These are phyloP conservation scores for Pilasporangium apinafurcum DNA, from an alignment of 352 stramenopile species.

Conservation along the genomic window DNA sequence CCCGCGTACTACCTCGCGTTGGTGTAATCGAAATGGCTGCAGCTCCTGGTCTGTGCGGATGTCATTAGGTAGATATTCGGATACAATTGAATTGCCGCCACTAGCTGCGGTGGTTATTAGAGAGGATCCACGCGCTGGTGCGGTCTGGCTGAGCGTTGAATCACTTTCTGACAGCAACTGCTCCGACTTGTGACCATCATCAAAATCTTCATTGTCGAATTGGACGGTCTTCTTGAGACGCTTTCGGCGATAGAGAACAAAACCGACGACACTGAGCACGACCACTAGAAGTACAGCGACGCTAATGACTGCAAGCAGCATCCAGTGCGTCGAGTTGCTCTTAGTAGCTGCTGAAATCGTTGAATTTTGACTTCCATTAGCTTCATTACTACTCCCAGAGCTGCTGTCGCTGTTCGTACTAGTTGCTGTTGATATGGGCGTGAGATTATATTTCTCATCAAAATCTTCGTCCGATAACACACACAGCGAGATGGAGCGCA, in stretches of 20 bases:
- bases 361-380: no score
- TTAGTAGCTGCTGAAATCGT: no score
- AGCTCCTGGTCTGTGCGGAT: slow-evolving; percentile 28
- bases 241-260: slow-evolving; percentile 7
- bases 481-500: slow-evolving; percentile 19
- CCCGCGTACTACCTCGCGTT: slow-evolving; percentile 19
- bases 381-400: no score
- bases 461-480: slow-evolving; percentile 24
- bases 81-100: no score
- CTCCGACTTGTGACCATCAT: slow-evolving; percentile 5
- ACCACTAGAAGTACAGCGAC: slow-evolving; percentile 12
- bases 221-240: slow-evolving; percentile 9
- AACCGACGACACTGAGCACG: slow-evolving; percentile 8
- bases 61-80: slow-evolving; percentile 21
- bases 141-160: slow-evolving; percentile 2
- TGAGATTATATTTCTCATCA: slow-evolving; percentile 16
- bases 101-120: not conserved
- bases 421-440: no score
- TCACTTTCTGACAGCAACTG: slow-evolving; percentile 9
- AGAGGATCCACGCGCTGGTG: not conserved
- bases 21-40: slow-evolving; percentile 19
- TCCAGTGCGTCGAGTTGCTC: no score
- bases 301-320: slow-evolving; percentile 13
- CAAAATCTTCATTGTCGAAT: slow-evolving; percentile 6
- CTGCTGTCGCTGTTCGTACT: no score